Conservation (phyloP, 2,329 filamentous ascomycete species). For the Stagonosporopsis cucurbitacearum region DNA sequence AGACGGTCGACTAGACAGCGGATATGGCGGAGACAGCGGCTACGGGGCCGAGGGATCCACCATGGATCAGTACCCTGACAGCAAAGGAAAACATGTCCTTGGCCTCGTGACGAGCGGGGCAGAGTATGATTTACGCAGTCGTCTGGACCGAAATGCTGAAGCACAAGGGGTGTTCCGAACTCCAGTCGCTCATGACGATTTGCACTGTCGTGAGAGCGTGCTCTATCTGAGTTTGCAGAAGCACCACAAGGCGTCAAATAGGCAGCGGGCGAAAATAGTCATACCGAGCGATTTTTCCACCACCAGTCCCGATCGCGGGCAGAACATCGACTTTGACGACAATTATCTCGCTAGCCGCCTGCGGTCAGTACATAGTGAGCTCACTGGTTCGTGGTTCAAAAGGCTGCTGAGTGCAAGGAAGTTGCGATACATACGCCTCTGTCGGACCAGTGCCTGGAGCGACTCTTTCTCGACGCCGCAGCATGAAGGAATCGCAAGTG, state of each 20-base stretch:
- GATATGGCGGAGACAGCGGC: conserved; percentile 10
- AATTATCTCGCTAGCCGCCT: conserved; percentile 30
- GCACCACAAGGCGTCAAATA: background rate
- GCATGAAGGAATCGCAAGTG: background rate
- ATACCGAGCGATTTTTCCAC: conserved; percentile 21
- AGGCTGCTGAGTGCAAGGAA: conserved; percentile 30
- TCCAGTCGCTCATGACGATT: background rate
- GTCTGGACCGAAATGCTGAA: conserved; percentile 30
- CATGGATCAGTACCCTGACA: conserved; percentile 18
- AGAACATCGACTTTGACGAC: conserved; percentile 38
- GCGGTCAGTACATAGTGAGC: conserved; percentile 20
- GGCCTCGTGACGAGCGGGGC: conserved; percentile 24
- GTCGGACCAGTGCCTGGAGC: conserved; percentile 27
- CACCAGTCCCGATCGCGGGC: conserved; percentile 22
- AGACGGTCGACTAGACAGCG: conserved; percentile 11
- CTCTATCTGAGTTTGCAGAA: conserved; percentile 27
- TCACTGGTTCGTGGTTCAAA: conserved; percentile 32
- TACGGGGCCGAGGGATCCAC: conserved; percentile 9
- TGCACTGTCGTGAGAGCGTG: conserved; percentile 16
- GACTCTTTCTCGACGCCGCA: conserved; percentile 1
- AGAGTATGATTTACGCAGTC: conserved; percentile 23
- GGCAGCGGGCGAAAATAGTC: conserved; percentile 2
- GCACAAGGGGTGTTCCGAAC: conserved; percentile 25
- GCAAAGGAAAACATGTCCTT: conserved; percentile 34
- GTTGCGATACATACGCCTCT: conserved; percentile 29